A percentile compares a stretch with the other conserved stretches of the same genome.
Evolutionary conservation across 371 early-diverging fungal species (phyloP).

Genomic region (Parasitella parasitica): DNA sequence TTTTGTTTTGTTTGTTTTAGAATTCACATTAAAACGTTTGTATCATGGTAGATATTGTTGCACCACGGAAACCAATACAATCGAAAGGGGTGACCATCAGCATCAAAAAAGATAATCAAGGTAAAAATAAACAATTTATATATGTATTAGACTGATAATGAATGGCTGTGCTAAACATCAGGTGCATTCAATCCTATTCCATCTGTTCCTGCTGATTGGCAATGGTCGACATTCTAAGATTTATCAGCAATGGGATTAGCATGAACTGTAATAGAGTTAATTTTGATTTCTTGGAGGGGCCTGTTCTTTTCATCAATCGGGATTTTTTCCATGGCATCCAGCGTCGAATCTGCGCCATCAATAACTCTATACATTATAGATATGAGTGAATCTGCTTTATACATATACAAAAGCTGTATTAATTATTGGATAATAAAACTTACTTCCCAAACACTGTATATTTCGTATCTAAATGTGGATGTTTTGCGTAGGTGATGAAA

Average conservation of each 20-base stretch:
- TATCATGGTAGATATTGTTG: conserved; percentile 36
- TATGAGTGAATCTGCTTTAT: not conserved
- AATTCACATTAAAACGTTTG: not conserved
- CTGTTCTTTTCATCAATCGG: conserved; percentile 84
- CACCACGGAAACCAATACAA: conserved; percentile 15
- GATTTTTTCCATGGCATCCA: conserved; percentile 85
- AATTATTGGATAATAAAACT: conserved; percentile 20
- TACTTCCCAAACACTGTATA: conserved; percentile 95
- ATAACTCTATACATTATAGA: conserved; percentile 64
- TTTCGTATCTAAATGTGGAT: conserved; percentile 85
- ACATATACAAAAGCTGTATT: not conserved
- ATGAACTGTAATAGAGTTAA: conserved; percentile 84
- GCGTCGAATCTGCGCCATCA: conserved; percentile 82
- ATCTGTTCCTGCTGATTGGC: conserved; percentile 36
- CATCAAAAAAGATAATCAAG: conserved; percentile 20
- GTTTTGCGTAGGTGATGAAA: conserved; percentile 87
- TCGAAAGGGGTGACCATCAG: conserved; percentile 27
- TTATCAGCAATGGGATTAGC: conserved; percentile 95
- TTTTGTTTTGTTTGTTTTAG: not conserved
- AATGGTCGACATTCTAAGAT: conserved; percentile 33
- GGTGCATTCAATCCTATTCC: conserved; percentile 24
- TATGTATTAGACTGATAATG: not conserved
- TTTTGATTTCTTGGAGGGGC: conserved; percentile 81
- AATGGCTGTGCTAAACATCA: not conserved
- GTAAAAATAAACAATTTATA: not conserved